These are phyloP conservation scores for Pseudogymnoascus sp. DNA, from an alignment of 2,329 filamentous ascomycete species.

Conservation along the genomic window DNA sequence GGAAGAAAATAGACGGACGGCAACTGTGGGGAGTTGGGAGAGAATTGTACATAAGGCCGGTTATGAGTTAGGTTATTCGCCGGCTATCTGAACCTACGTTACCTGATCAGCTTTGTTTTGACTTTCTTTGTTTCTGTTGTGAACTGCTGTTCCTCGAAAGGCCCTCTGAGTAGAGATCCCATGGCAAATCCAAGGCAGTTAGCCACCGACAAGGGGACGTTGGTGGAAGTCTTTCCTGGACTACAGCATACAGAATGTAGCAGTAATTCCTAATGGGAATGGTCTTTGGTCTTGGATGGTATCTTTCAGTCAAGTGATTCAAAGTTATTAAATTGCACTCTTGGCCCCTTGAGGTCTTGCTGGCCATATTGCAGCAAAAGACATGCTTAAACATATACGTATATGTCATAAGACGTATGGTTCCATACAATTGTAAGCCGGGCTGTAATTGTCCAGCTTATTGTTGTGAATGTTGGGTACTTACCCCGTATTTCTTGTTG, in stretches of 20 bases:
- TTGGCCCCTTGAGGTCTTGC: neutral
- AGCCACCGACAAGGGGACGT: neutral
- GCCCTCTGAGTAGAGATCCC: neutral
- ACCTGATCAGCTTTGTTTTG: neutral
- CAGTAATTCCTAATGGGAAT: neutral
- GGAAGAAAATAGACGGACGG: conserved; percentile 27
- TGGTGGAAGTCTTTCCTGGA: neutral
- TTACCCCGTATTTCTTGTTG: neutral
- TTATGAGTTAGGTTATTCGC: neutral
- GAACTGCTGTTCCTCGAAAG: neutral
- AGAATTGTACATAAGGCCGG: conserved; percentile 27
- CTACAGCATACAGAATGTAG: neutral
- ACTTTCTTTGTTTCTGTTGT: conserved; percentile 4
- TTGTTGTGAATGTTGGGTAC: neutral
- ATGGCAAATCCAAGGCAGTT: neutral
- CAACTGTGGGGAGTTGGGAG: conserved; percentile 8
- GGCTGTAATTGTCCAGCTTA: neutral
- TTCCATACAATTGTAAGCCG: neutral
- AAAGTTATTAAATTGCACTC: neutral
- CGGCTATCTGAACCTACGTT: conserved; percentile 12
- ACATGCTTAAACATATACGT: neutral
- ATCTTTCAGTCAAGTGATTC: neutral
- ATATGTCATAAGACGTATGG: neutral
- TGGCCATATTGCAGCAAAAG: neutral
- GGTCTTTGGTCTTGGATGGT: neutral